These are phyloP conservation scores for Kazachstania taianensis DNA, from an alignment of 805 yeast genomes.

Conservation along the genomic window DNA sequence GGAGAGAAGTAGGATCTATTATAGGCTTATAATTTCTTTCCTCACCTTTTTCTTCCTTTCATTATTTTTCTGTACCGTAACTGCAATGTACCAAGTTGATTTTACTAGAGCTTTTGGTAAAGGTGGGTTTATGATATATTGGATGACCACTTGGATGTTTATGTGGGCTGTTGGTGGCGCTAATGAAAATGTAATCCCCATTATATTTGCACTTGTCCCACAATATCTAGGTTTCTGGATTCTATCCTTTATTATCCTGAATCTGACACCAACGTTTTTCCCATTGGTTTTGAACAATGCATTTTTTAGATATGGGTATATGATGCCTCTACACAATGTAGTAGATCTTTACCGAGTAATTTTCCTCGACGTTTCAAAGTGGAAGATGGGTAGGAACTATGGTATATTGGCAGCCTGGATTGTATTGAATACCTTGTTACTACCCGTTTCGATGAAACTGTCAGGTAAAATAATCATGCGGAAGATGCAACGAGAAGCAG, in stretches of 20 bases:
- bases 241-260: conserved; percentile 55
- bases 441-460: conserved; percentile 38
- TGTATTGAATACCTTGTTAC: conserved; percentile 35
- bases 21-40: conserved; percentile 41
- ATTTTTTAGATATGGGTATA: conserved; percentile 55
- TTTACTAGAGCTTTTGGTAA: conserved; percentile 49
- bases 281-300: conserved; percentile 49
- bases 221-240: conserved; percentile 64
- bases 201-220: conserved; percentile 46
- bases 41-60: conserved; percentile 46
- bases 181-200: conserved; percentile 52
- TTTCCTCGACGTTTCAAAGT: conserved; percentile 46
- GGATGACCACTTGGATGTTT: conserved; percentile 59
- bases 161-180: conserved; percentile 73
- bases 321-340: conserved; percentile 59
- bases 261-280: conserved; percentile 59
- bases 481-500: conserved; percentile 28
- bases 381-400: conserved; percentile 47
- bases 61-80: conserved; percentile 46
- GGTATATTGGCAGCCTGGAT: conserved; percentile 56
- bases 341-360: conserved; percentile 51
- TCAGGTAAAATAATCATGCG: conserved; percentile 26
- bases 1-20: conserved; percentile 37
- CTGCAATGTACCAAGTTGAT: conserved; percentile 60
- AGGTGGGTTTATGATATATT: conserved; percentile 64